Evolutionary conservation across 257 asterid genomes (phyloP).

Genomic region (Paulownia fortunei): DNA sequence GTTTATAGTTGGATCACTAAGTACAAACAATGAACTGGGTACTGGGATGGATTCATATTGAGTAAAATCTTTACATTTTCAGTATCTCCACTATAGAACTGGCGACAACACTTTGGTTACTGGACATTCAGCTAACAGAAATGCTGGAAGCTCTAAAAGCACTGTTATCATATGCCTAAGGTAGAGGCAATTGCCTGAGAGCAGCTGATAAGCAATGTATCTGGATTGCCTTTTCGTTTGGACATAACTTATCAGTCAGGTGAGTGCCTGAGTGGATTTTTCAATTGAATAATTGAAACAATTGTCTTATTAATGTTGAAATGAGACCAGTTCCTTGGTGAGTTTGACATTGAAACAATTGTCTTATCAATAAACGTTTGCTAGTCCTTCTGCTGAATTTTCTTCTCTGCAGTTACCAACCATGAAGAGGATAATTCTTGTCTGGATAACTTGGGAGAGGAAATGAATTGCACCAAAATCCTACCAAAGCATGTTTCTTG

Average conservation of each 20-base stretch:
- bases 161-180: neutral
- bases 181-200: neutral
- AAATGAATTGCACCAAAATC: slow-evolving; percentile 61
- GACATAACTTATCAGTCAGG: neutral
- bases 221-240: neutral
- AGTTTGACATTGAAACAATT: no score
- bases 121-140: neutral
- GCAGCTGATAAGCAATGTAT: slow-evolving; percentile 22
- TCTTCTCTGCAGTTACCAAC: neutral
- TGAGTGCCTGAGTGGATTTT: neutral
- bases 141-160: neutral
- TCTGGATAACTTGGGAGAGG: neutral
- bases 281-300: neutral
- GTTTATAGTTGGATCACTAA: neutral
- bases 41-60: slow-evolving; percentile 1
- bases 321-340: neutral
- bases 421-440: no score
- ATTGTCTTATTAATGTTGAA: neutral
- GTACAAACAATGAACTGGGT: neutral
- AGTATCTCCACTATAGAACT: neutral
- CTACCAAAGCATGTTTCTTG: slow-evolving; percentile 48
- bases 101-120: neutral
- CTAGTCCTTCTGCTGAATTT: no score
- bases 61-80: slow-evolving; percentile 4
- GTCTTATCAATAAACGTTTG: no score